Conservation (phyloP, 2,329 filamentous ascomycete genomes). For the Blastomyces gilchristii region DNA sequence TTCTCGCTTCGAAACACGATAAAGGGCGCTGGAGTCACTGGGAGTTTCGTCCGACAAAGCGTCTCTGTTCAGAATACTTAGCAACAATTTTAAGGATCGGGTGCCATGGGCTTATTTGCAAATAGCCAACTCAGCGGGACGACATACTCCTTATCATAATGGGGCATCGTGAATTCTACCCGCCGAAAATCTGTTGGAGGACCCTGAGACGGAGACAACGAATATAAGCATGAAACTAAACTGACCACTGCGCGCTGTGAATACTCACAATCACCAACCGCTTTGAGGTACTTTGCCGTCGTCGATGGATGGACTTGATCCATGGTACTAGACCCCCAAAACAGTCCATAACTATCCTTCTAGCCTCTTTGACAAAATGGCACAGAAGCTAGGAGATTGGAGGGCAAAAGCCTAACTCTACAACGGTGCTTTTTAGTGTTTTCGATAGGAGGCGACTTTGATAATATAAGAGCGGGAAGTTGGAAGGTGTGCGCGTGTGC, state of each 20-base stretch:
- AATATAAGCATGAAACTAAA: not conserved
- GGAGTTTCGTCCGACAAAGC: not conserved
- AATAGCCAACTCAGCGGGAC: not conserved
- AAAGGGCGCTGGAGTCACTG: conserved; percentile 3
- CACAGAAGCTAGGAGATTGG: not conserved
- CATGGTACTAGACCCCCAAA: conserved; percentile 28
- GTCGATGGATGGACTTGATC: conserved; percentile 26
- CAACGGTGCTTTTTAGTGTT: not conserved
- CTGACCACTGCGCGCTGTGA: not conserved
- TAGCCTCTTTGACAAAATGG: not conserved
- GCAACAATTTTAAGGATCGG: not conserved
- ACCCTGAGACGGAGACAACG: conserved; percentile 21
- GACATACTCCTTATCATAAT: conserved; percentile 7
- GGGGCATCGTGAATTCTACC: conserved; percentile 30
- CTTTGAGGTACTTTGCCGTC: conserved; percentile 9
- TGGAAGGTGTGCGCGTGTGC: not conserved
- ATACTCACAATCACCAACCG: conserved; percentile 7
- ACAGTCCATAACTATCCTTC: conserved; percentile 17
- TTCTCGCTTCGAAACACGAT: conserved; percentile 1
- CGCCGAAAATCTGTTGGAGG: conserved; percentile 36
- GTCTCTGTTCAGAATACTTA: not conserved
- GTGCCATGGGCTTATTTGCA: not conserved
- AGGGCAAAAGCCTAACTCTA: not conserved
- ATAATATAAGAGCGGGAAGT: not conserved
- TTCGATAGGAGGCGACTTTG: not conserved